phyloP scores from a whole-genome alignment of 768 basidiomycete genomes.

The Rhodosporidiobolus odoratus region DNA sequence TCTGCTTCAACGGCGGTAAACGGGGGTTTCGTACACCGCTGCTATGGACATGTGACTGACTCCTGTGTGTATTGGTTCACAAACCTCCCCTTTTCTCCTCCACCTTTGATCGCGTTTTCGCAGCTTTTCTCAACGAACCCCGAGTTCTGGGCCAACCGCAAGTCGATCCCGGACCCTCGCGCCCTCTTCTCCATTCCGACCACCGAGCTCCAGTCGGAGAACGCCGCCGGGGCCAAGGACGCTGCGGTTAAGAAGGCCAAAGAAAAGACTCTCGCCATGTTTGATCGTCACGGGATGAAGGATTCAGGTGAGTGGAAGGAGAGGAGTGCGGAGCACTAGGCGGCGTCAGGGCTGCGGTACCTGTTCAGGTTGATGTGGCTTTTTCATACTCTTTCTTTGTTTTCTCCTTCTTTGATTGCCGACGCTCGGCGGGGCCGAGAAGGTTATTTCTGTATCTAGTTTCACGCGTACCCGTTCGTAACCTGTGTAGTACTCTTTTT shows the following conservation, averaged over 20 bases:
- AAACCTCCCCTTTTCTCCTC: background rate
- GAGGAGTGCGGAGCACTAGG: constrained; percentile 42
- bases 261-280: constrained; percentile 62
- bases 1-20: background rate
- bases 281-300: constrained; percentile 2
- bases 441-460: too few relatives aligned
- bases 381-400: background rate
- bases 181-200: constrained; percentile 3
- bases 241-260: constrained; percentile 74
- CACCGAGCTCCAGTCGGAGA: background rate
- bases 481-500: too few relatives aligned
- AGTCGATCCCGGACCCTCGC: constrained; percentile 1
- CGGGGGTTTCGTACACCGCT: too few relatives aligned
- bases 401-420: background rate
- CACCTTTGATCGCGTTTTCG: background rate
- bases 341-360: background rate
- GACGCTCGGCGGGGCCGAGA: too few relatives aligned
- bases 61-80: background rate
- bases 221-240: constrained; percentile 57
- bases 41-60: too few relatives aligned
- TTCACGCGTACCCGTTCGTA: too few relatives aligned
- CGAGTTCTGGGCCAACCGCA: constrained; percentile 4
- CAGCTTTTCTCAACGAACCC: constrained; percentile 5
- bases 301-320: constrained; percentile 54
- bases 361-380: background rate